A percentile compares a stretch with the other conserved stretches of the same genome.
phyloP scores from a whole-genome alignment of 495 filamentous ascomycete genomes.

The Letharia columbiana region DNA sequence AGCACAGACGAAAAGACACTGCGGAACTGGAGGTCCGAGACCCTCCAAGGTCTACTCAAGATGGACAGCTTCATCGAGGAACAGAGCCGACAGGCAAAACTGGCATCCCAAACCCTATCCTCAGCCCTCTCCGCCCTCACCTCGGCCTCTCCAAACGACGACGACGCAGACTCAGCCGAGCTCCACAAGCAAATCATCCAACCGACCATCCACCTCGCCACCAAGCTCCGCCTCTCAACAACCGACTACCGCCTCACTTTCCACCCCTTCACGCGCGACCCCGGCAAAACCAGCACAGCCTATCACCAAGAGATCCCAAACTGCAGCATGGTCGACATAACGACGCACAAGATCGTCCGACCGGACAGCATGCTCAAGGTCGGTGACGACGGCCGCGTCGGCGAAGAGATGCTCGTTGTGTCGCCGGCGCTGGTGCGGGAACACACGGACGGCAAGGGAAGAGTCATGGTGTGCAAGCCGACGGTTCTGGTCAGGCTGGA shows the following conservation, averaged over 20 bases:
- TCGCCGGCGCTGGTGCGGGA: constrained; percentile 13
- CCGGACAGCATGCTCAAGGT: constrained; percentile 19
- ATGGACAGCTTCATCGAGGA: constrained; percentile 16
- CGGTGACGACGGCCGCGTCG: constrained; percentile 22
- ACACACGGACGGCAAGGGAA: constrained; percentile 5
- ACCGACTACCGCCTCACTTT: constrained; percentile 19
- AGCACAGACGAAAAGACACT: constrained; percentile 19
- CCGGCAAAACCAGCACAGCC: constrained; percentile 1
- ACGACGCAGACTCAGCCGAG: neutral
- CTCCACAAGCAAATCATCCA: constrained; percentile 18
- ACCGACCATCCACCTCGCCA: constrained; percentile 17
- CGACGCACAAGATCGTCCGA: constrained; percentile 20
- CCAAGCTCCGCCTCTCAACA: constrained; percentile 18
- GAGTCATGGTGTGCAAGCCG: constrained; percentile 19
- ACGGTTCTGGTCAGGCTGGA: constrained; percentile 22
- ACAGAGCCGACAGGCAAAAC: constrained; percentile 15
- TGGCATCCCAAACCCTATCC: constrained; percentile 15
- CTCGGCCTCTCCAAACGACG: neutral
- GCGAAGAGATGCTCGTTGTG: constrained; percentile 22
- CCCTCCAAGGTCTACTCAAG: constrained; percentile 19
- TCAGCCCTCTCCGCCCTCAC: constrained; percentile 16
- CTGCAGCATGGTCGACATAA: constrained; percentile 18
- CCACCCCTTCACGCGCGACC: constrained; percentile 13
- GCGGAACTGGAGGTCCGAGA: constrained; percentile 23
- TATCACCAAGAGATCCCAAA: constrained; percentile 18